phyloP scores from a whole-genome alignment of 352 stramenopile species.

The Phytopythium vexans region DNA sequence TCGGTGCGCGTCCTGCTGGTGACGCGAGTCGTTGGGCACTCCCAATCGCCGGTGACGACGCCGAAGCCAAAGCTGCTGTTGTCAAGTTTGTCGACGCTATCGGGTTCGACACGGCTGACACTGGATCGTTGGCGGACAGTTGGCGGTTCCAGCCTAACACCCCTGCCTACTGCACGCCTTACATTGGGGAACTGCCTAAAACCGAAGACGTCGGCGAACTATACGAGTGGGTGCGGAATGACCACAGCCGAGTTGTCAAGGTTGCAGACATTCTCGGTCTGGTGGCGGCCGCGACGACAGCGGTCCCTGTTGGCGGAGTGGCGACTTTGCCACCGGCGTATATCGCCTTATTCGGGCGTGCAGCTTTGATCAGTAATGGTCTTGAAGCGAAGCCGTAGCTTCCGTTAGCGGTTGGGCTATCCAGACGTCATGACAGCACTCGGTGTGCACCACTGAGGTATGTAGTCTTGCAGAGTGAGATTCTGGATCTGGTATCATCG shows the following conservation, averaged over 20 bases:
- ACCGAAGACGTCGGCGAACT: slow-evolving; percentile 1
- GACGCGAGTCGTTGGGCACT: slow-evolving; percentile 8
- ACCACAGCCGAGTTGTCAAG: slow-evolving; percentile 5
- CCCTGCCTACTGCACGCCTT: slow-evolving; percentile 5
- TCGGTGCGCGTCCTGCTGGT: too few species aligned
- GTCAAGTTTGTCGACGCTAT: too few species aligned
- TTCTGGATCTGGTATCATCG: too few species aligned
- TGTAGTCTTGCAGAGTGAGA: too few species aligned
- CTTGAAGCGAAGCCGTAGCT: too few species aligned
- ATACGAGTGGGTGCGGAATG: slow-evolving; percentile 5
- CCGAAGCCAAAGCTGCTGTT: slow-evolving; percentile 6
- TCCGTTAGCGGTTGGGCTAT: too few species aligned
- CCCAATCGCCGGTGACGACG: slow-evolving; percentile 4
- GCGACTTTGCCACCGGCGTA: neutral
- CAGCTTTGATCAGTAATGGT: too few species aligned
- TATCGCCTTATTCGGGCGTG: slow-evolving; percentile 1
- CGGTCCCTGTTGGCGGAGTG: neutral
- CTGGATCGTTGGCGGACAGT: too few species aligned
- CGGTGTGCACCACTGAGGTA: too few species aligned
- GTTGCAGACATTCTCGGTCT: slow-evolving; percentile 4
- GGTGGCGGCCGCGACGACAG: neutral
- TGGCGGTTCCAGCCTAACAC: too few species aligned
- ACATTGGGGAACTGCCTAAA: slow-evolving; percentile 3
- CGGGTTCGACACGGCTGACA: too few species aligned
- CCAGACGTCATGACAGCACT: too few species aligned